Evolutionary conservation across 345 rosid species (phyloP).

Genomic region (Populus euphratica): DNA sequence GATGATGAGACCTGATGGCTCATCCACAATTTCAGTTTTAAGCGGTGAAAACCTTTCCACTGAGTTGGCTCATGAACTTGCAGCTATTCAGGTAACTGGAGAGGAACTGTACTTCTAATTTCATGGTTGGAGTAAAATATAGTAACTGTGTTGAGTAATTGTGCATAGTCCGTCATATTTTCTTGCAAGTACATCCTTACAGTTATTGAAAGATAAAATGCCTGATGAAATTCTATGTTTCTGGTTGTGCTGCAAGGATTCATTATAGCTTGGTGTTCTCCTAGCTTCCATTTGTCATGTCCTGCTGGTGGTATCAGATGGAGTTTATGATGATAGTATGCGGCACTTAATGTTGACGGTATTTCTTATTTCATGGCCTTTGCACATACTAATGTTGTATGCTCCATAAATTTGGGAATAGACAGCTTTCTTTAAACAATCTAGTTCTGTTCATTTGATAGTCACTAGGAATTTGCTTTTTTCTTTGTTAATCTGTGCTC

Average conservation of each 20-base stretch:
- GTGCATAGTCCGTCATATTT: background rate
- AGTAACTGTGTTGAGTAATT: background rate
- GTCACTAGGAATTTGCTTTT: background rate
- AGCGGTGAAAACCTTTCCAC: conserved; percentile 64
- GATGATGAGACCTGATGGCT: conserved; percentile 72
- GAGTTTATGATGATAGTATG: conserved; percentile 60
- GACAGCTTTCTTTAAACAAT: background rate
- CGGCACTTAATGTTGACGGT: conserved; percentile 70
- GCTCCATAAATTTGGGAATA: background rate
- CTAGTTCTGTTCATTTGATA: background rate
- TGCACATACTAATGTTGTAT: background rate
- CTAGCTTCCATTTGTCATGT: conserved; percentile 78
- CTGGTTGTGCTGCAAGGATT: conserved; percentile 49
- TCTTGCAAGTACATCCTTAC: background rate
- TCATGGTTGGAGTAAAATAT: background rate
- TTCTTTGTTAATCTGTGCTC: too few relatives aligned
- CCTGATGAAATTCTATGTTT: conserved; percentile 27
- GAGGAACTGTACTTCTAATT: background rate
- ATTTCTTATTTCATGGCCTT: conserved; percentile 17
- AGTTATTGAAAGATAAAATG: conserved; percentile 2
- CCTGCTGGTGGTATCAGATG: conserved; percentile 77
- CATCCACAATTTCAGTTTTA: conserved; percentile 60
- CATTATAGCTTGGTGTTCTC: conserved; percentile 70
- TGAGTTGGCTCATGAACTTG: conserved; percentile 79
- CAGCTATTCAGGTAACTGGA: conserved; percentile 66